phyloP scores from a whole-genome alignment of 371 early-diverging fungal genomes.

The Globomyces sp. region DNA sequence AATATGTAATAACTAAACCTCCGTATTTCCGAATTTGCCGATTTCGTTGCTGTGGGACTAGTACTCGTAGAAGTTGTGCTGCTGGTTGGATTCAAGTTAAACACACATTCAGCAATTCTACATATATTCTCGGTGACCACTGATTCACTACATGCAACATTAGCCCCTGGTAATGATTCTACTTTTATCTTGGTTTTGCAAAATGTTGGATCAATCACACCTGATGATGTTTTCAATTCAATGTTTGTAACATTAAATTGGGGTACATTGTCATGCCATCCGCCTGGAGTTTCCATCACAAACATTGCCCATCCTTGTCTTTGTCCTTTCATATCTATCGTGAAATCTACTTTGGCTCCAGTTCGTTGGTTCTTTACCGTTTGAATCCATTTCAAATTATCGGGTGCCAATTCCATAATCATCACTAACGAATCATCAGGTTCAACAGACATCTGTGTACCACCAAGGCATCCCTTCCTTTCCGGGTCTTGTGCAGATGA shows the following conservation, averaged over 20 bases:
- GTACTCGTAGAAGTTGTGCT: too few relatives aligned
- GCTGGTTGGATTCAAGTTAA: too few relatives aligned
- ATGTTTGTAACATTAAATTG: slow-evolving; percentile 5
- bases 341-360: slow-evolving; percentile 3
- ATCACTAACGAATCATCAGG: slow-evolving; percentile 10
- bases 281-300: slow-evolving; percentile 13
- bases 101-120: neutral
- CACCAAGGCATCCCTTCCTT: slow-evolving; percentile 12
- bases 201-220: too few relatives aligned
- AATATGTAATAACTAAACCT: too few relatives aligned
- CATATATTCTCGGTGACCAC: too few relatives aligned
- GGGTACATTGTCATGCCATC: slow-evolving; percentile 1
- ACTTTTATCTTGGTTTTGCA: too few relatives aligned
- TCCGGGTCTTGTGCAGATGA: slow-evolving; percentile 1
- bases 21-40: too few relatives aligned
- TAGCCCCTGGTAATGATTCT: neutral
- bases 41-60: too few relatives aligned
- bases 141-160: neutral
- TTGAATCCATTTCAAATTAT: slow-evolving; percentile 14
- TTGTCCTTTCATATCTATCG: slow-evolving; percentile 19
- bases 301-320: slow-evolving; percentile 16
- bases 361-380: slow-evolving; percentile 5
- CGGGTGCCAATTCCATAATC: neutral
- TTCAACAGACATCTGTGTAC: slow-evolving; percentile 14
- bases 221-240: neutral